Evolutionary conservation across 768 basidiomycete species (phyloP), one percentile per base, ranked within the genome.

Genomic region (Mrakia gelida): DNA sequence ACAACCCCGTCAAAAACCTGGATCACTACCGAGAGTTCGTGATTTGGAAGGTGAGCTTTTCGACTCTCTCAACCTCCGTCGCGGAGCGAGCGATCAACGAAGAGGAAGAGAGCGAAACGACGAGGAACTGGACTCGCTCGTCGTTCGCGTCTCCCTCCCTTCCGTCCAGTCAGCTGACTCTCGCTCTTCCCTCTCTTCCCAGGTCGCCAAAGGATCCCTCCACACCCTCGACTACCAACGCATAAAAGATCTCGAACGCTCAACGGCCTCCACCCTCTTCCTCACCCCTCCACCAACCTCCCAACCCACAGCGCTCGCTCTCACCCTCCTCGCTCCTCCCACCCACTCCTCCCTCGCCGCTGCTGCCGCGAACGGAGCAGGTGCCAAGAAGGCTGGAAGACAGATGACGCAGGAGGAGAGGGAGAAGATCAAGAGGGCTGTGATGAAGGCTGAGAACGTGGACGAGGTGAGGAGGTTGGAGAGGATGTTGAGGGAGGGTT

Each of bases 321-420:
- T 81, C 26, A 74, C 80, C 61, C 79, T 84, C 30, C 82, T 81
- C 15, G 79, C 82, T 8, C 81, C 83, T 10, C 79, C 81, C 0
- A 80, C 82, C 0, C 72, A 80, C 11, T 75, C 80, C 30, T 74
- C n/a, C 15, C 81, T 80, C 4, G 80, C 80, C 16, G 59, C n/a
- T 21, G 82, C 80, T 8, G 80, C 80, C 13, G 59, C 80, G 10
- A 15, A 59, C 4, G n/a, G 32, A 16, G 71, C 9, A 21, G 49
- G 45, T 32, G 61, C 38, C n/a, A 45, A 65, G 43, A 62, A 80
- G 45, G 34, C 79, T 43, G 84, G 84, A 3, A 78, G 84, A 67
- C 79, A 83, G 82, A 83, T 85, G 83, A 84, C 83, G 26, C 81
- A 81, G 6, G 85, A 84, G 34, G 85, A 85, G 79, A 84, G 84